phyloP scores from a whole-genome alignment of 768 basidiomycete species.

The Pleurotus platypus region DNA sequence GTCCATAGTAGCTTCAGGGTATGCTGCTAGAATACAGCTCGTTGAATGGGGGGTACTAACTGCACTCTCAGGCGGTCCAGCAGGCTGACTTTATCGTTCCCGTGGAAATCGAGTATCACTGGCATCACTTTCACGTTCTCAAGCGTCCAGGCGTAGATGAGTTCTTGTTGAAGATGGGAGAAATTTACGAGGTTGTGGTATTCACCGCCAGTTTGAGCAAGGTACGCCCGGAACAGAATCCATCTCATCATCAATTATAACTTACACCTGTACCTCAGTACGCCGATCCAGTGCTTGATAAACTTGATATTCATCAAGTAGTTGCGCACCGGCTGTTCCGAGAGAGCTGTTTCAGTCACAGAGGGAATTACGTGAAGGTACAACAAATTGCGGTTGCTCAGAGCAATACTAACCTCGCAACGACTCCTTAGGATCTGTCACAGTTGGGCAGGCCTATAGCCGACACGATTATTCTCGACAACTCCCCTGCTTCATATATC shows the following conservation, averaged over 20 bases:
- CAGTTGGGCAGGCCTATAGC: constrained; percentile 92
- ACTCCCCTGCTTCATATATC: constrained; percentile 98
- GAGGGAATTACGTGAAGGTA: constrained; percentile 99
- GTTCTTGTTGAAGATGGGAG: constrained; percentile 96
- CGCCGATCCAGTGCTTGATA: constrained; percentile 97
- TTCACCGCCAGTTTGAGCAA: constrained; percentile 98
- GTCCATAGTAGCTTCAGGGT: constrained; percentile 89
- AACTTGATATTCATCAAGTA: constrained; percentile 88
- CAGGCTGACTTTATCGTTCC: constrained; percentile 90
- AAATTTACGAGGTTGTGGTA: constrained; percentile 95
- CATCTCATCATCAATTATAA: not conserved
- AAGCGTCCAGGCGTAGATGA: constrained; percentile 97
- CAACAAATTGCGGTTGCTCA: constrained; percentile 11
- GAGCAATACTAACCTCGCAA: not conserved
- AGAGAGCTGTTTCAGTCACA: constrained; percentile 98
- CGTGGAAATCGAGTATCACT: constrained; percentile 97
- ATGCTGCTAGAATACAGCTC: constrained; percentile 2
- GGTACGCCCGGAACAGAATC: constrained; percentile 38
- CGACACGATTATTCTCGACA: constrained; percentile 97
- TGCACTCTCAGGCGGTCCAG: constrained; percentile 15
- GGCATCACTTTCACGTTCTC: constrained; percentile 98
- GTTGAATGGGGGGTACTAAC: not conserved
- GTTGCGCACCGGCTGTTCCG: constrained; percentile 94
- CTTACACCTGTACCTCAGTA: constrained; percentile 53
- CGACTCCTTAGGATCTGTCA: constrained; percentile 76